Conservation (phyloP, 352 stramenopile genomes). For the Blastocystis sp. region DNA sequence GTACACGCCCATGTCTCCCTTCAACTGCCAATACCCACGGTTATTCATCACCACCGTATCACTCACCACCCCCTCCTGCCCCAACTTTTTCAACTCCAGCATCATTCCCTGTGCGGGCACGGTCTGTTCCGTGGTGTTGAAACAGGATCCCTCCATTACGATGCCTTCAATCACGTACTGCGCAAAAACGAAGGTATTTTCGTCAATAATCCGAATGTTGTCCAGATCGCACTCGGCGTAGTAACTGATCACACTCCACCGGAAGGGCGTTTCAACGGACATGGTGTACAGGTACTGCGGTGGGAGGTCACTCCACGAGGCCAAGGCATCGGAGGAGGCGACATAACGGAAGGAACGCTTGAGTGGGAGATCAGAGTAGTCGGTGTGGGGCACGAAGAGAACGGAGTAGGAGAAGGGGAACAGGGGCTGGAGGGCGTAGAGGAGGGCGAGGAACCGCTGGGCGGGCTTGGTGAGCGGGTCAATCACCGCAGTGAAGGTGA, state of each 20-base stretch:
- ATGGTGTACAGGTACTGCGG: slow-evolving; percentile 76
- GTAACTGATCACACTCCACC: slow-evolving; percentile 46
- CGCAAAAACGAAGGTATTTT: slow-evolving; percentile 52
- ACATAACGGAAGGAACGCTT: slow-evolving; percentile 87
- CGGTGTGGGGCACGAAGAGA: slow-evolving; percentile 74
- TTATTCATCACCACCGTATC: slow-evolving; percentile 99
- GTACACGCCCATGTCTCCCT: slow-evolving; percentile 90
- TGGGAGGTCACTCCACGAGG: slow-evolving; percentile 69
- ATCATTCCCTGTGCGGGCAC: slow-evolving; percentile 84
- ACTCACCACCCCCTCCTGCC: background rate
- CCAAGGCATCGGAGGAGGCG: slow-evolving; percentile 75
- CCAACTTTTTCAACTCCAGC: slow-evolving; percentile 76
- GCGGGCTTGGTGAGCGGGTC: slow-evolving; percentile 84
- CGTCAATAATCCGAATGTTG: slow-evolving; percentile 48
- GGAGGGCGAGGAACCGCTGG: slow-evolving; percentile 83
- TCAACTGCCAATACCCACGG: slow-evolving; percentile 96
- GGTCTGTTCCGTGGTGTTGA: background rate
- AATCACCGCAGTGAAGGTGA: slow-evolving; percentile 79
- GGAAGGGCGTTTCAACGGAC: slow-evolving; percentile 72
- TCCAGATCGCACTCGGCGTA: slow-evolving; percentile 65
- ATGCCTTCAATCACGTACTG: slow-evolving; percentile 50
- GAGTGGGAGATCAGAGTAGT: slow-evolving; percentile 83
- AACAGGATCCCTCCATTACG: slow-evolving; percentile 21
- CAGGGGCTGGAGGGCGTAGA: slow-evolving; percentile 74
- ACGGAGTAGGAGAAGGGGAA: slow-evolving; percentile 72